Conservation (phyloP, 495 filamentous ascomycete genomes). For the Podospora tetraspora region DNA sequence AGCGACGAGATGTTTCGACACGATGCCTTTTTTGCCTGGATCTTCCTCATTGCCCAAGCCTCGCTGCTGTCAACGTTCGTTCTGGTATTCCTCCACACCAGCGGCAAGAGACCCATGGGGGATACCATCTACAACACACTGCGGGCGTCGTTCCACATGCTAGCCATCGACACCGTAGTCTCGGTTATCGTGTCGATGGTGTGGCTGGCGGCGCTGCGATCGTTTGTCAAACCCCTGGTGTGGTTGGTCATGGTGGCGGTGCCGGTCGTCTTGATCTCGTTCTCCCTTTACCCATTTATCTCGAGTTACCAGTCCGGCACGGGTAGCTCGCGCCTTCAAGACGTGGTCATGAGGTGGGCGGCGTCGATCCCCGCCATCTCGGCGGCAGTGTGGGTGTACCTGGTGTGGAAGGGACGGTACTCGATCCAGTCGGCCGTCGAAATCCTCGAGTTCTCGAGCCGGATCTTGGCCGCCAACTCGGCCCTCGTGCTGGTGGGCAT, state of each 20-base stretch:
- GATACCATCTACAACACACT: constrained; percentile 93
- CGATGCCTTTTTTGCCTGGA: constrained; percentile 85
- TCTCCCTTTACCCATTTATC: constrained; percentile 85
- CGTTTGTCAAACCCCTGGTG: constrained; percentile 76
- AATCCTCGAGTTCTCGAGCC: constrained; percentile 85
- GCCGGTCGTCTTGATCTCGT: constrained; percentile 76
- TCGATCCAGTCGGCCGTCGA: constrained; percentile 72
- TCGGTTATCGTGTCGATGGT: constrained; percentile 78
- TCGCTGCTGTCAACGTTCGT: constrained; percentile 81
- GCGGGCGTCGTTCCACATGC: constrained; percentile 77
- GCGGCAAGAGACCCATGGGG: constrained; percentile 53
- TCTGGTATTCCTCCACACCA: constrained; percentile 81
- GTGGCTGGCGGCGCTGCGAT: constrained; percentile 84
- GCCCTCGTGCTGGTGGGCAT: constrained; percentile 79
- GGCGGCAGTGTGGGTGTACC: constrained; percentile 73
- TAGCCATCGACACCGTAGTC: constrained; percentile 87
- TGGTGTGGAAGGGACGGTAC: constrained; percentile 71
- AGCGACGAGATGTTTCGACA: constrained; percentile 54
- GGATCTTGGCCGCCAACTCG: constrained; percentile 79
- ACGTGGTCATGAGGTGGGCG: constrained; percentile 83
- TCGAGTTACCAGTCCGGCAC: constrained; percentile 74
- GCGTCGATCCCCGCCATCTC: constrained; percentile 70
- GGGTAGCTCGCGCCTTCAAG: constrained; percentile 69
- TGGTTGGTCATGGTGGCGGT: constrained; percentile 74
- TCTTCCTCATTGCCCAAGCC: constrained; percentile 80